phyloP scores from a whole-genome alignment of 495 filamentous ascomycete species.

The Tetracladium setigerum region DNA sequence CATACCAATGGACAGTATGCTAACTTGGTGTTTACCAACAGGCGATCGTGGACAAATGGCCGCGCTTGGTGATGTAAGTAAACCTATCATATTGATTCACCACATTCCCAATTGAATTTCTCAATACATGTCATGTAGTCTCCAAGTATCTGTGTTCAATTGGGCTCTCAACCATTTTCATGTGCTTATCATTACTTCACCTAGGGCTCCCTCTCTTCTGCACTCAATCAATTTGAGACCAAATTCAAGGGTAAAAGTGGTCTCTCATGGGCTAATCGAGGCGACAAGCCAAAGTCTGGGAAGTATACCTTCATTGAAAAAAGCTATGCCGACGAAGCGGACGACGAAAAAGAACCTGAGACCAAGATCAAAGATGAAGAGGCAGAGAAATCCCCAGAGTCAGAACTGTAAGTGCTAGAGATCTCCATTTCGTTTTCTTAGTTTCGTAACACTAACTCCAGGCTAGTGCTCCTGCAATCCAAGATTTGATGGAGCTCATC shows the following conservation, averaged over 20 bases:
- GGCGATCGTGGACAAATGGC: constrained; percentile 52
- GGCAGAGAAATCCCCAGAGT: constrained; percentile 30
- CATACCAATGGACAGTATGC: too few species aligned
- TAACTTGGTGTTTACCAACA: too few species aligned
- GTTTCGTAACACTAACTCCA: too few species aligned
- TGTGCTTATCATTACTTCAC: too few species aligned
- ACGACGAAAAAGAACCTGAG: constrained; percentile 46
- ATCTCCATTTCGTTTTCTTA: too few species aligned
- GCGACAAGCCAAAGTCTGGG: constrained; percentile 45
- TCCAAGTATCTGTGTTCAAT: too few species aligned
- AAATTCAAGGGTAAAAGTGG: constrained; percentile 79
- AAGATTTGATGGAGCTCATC: constrained; percentile 68
- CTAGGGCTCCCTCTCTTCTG: constrained; percentile 30
- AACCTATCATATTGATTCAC: too few species aligned
- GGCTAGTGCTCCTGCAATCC: constrained; percentile 35
- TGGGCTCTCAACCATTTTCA: too few species aligned
- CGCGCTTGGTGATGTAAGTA: constrained; percentile 25
- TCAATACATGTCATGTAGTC: too few species aligned
- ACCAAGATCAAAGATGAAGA: constrained; percentile 25
- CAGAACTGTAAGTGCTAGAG: constrained; percentile 32
- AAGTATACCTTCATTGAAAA: constrained; percentile 76
- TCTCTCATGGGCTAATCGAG: constrained; percentile 55
- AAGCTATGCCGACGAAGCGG: constrained; percentile 55
- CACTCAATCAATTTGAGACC: constrained; percentile 51
- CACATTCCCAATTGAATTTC: too few species aligned